Evolutionary conservation across 192 early-diverging fungal genomes (phyloP).

Genomic region (Coemansia sp.): DNA sequence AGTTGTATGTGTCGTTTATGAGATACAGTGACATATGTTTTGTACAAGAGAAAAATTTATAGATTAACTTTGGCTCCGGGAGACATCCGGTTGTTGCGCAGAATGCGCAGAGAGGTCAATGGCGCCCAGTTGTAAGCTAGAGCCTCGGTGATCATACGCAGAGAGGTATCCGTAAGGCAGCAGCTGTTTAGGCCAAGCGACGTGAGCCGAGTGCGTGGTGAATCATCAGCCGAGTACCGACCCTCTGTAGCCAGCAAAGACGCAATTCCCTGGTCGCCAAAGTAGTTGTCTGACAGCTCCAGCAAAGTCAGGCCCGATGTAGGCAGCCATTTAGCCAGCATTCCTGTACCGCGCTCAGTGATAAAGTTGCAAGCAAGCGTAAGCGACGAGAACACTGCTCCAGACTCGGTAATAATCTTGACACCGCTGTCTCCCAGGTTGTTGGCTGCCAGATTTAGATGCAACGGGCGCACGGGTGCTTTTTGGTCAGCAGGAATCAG

Average conservation of each 20-base stretch:
- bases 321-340: constrained; percentile 46
- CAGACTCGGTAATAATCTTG: constrained; percentile 26
- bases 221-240: background rate
- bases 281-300: constrained; percentile 50
- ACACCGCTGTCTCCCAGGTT: constrained; percentile 41
- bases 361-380: constrained; percentile 51
- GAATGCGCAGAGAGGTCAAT: constrained; percentile 32
- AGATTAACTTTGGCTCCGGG: constrained; percentile 25
- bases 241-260: constrained; percentile 23
- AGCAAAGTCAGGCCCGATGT: constrained; percentile 19
- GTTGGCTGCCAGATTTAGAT: constrained; percentile 46
- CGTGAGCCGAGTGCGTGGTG: constrained; percentile 19
- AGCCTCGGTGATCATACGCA: constrained; percentile 36
- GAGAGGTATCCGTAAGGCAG: constrained; percentile 41
- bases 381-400: constrained; percentile 27
- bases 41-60: constrained; percentile 17
- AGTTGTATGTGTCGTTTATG: background rate
- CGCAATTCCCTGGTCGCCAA: constrained; percentile 47
- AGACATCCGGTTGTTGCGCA: constrained; percentile 49
- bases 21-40: constrained; percentile 5
- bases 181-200: constrained; percentile 46
- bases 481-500: constrained; percentile 4
- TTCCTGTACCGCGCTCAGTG: constrained; percentile 37
- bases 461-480: constrained; percentile 7
- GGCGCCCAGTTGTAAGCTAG: constrained; percentile 40